phyloP scores from a whole-genome alignment of 192 early-diverging fungal genomes.

The Coemansia aciculifera region DNA sequence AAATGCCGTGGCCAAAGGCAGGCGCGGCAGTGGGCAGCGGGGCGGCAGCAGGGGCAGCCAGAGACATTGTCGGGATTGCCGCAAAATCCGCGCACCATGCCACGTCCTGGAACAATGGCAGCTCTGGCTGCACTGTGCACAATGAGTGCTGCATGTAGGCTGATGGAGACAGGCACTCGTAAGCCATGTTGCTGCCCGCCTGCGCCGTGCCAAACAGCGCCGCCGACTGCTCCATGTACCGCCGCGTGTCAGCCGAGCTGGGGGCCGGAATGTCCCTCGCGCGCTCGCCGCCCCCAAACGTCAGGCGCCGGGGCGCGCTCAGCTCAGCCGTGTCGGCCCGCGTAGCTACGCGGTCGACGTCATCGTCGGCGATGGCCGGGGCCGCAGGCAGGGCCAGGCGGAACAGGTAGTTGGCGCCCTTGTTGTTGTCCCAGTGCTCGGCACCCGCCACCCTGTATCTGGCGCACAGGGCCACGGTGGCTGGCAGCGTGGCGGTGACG shows the following conservation, averaged over 20 bases:
- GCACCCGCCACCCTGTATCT: constrained; percentile 68
- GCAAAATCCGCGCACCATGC: constrained; percentile 39
- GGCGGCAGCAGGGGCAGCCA: constrained; percentile 1
- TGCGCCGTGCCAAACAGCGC: constrained; percentile 31
- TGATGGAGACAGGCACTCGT: constrained; percentile 12
- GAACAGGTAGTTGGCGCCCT: constrained; percentile 80
- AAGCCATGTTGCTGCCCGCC: constrained; percentile 4
- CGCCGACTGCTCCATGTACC: constrained; percentile 54
- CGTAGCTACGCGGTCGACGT: constrained; percentile 24
- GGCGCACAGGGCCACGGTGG: constrained; percentile 62
- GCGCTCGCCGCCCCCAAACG: constrained; percentile 20
- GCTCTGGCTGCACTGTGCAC: constrained; percentile 19
- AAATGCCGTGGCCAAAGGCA: background rate
- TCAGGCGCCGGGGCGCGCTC: constrained; percentile 30
- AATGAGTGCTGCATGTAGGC: constrained; percentile 18
- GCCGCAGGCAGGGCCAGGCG: constrained; percentile 34
- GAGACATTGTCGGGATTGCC: background rate
- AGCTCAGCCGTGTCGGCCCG: constrained; percentile 10
- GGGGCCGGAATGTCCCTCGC: constrained; percentile 5
- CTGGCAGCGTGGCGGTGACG: constrained; percentile 38
- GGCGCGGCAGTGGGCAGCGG: constrained; percentile 3
- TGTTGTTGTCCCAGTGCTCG: constrained; percentile 96
- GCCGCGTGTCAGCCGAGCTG: constrained; percentile 38
- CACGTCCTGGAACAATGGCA: constrained; percentile 50
- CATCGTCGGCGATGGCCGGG: constrained; percentile 48